A percentile compares a stretch with the other conserved stretches of the same genome.
phyloP scores from a whole-genome alignment of 345 rosid species.

The Firmiana major region DNA sequence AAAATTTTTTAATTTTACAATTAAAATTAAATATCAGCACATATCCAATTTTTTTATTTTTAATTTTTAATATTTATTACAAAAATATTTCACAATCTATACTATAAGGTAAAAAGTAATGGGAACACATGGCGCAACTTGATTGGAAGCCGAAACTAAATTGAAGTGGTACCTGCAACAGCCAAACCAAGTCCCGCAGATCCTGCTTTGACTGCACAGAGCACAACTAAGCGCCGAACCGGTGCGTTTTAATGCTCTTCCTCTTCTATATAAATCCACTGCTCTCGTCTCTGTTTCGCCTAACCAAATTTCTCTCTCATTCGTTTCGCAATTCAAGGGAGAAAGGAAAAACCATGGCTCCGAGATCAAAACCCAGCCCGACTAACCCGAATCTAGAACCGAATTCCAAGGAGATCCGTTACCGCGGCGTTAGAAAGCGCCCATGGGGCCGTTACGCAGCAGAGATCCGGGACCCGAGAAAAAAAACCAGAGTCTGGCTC shows the following conservation, averaged over 20 bases:
- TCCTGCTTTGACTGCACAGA: constrained; percentile 8
- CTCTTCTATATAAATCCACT: constrained; percentile 27
- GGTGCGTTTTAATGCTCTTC: not conserved
- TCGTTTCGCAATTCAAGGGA: not conserved
- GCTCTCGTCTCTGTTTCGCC: not conserved
- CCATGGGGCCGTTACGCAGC: constrained; percentile 98
- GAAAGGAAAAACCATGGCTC: constrained; percentile 36
- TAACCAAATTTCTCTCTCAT: not conserved
- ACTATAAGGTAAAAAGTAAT: not conserved
- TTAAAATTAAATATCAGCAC: too few relatives aligned
- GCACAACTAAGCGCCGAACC: not conserved
- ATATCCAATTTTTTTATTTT: too few relatives aligned
- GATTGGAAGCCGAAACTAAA: not conserved
- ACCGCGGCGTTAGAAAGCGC: constrained; percentile 83
- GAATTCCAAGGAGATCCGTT: constrained; percentile 56
- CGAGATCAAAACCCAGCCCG: constrained; percentile 34
- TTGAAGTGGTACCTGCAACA: not conserved
- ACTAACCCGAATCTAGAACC: constrained; percentile 15
- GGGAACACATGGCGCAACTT: not conserved
- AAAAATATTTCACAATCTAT: too few relatives aligned
- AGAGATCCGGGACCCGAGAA: constrained; percentile 93
- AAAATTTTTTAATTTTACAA: too few relatives aligned
- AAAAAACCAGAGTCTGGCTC: constrained; percentile 89
- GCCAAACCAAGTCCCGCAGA: not conserved
- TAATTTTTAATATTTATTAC: too few relatives aligned